Evolutionary conservation across 129 eudicot genomes (phyloP), one percentile per base, ranked within the genome.

Genomic region (Centrapalus pauciflorus): DNA sequence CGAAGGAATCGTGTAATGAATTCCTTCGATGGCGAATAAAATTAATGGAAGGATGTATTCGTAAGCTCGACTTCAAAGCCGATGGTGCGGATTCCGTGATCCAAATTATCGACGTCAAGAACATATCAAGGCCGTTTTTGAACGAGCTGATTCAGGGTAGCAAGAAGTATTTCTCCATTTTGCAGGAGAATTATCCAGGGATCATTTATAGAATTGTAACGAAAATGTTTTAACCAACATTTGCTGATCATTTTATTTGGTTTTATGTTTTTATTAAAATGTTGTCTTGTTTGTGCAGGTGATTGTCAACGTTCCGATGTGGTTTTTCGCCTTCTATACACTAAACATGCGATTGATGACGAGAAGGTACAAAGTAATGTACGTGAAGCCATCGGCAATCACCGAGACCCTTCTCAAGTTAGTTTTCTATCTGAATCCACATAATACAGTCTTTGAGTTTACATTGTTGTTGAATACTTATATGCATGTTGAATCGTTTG

Each of bases 321-420:
- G 99, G 99, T 75, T 81, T 70, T 66, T 82, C 61, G 76, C 94
- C 11, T 60, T 82, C 58, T 82, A 93, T 28, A 85, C 95, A n/a
- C 21, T 89, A 11, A 78, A 84, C 51, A 45, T 85, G 73, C 75
- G 85, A 61, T 45, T 79, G 30, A 70, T 87, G 62, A 76, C 83
- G 57, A 77, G 30, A 83, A 76, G 64, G 77, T 77, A 71, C 69
- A 77, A 58, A 77, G 83, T 63, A 67, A 63, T 86, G 52, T 88
- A 88, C 25, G 96, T 77, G 55, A 84, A 86, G 83, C 82, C 92
- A 23, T 25, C 81, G 0, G 84, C 75, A 16, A 84, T 93, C 51
- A 86, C 93, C 2, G 79, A 88, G 50, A 84, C 95, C 16, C 93
- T 93, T 76, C 86, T 89, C 87, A 89, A 89, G 99, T 93, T 73